Percentiles rank a stretch among this genome's conserved stretches.
phyloP scores from a whole-genome alignment of 2,329 filamentous ascomycete species.

The Colletotrichum aenigma region DNA sequence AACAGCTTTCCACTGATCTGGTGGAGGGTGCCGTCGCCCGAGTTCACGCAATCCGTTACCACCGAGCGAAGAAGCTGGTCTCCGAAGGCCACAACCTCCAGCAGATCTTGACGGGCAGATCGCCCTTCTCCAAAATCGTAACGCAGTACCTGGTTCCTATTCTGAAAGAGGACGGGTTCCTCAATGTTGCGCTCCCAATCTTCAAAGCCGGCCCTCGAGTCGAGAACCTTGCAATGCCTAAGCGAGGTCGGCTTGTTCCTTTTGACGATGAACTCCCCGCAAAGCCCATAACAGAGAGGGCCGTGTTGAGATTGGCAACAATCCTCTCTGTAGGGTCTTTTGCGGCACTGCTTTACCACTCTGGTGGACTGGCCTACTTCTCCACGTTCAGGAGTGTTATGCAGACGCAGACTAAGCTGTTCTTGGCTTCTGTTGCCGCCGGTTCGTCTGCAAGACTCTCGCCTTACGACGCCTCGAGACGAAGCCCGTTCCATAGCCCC shows the following conservation, averaged over 20 bases:
- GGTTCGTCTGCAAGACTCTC: not conserved
- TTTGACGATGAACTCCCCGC: constrained; percentile 1
- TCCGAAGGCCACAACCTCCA: not conserved
- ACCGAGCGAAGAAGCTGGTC: not conserved
- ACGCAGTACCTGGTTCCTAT: not conserved
- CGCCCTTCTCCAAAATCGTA: not conserved
- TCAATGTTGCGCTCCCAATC: not conserved
- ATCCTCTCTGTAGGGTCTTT: not conserved
- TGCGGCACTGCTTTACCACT: not conserved
- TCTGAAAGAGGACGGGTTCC: not conserved
- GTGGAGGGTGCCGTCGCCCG: not conserved
- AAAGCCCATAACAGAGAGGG: not conserved
- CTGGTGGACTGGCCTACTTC: not conserved
- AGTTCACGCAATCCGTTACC: not conserved
- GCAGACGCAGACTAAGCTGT: not conserved
- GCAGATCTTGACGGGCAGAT: not conserved
- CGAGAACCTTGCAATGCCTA: not conserved
- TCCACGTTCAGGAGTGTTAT: not conserved
- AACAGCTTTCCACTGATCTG: not conserved
- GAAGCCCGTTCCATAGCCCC: not conserved
- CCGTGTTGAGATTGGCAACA: not conserved
- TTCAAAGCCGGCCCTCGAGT: not conserved
- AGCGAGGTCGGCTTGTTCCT: not conserved
- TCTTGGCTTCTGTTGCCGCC: not conserved
- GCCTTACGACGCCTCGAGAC: not conserved